Percentiles rank a stretch among this genome's conserved stretches.
These are phyloP conservation scores for Xylaria longipes DNA, from an alignment of 495 filamentous ascomycete genomes.

Conservation along the genomic window DNA sequence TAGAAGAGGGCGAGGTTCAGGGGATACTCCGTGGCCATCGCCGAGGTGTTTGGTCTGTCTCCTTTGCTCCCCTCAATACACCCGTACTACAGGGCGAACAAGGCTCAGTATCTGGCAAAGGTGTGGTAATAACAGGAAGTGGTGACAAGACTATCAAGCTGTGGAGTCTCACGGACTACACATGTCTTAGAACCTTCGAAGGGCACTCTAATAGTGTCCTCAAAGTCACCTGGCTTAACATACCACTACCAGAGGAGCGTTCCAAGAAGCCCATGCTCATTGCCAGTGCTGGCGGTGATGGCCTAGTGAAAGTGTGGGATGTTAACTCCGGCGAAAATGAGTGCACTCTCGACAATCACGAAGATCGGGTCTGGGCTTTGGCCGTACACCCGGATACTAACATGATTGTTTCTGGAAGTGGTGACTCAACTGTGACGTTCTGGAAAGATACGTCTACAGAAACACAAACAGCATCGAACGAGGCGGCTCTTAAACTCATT, in stretches of 20 bases:
- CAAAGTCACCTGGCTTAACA: conserved; percentile 88
- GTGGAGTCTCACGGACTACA: conserved; percentile 93
- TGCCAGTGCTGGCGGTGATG: conserved; percentile 90
- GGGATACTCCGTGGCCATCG: conserved; percentile 91
- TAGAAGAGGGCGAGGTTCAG: conserved; percentile 83
- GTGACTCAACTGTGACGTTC: conserved; percentile 88
- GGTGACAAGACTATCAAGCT: conserved; percentile 96
- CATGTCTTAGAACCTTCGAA: conserved; percentile 91
- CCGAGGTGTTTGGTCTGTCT: conserved; percentile 93
- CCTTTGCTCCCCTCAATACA: conserved; percentile 80
- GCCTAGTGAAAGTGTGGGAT: conserved; percentile 97
- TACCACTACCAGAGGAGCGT: conserved; percentile 55
- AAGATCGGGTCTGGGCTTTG: conserved; percentile 89
- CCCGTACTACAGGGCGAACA: conserved; percentile 74
- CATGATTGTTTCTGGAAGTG: conserved; percentile 85
- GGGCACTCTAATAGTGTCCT: conserved; percentile 95
- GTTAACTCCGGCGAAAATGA: conserved; percentile 78
- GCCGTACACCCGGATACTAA: conserved; percentile 70
- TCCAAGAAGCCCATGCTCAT: conserved; percentile 66
- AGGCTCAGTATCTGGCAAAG: conserved; percentile 69
- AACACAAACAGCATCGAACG: conserved; percentile 71
- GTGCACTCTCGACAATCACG: conserved; percentile 93
- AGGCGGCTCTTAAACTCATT: conserved; percentile 75
- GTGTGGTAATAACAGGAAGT: conserved; percentile 83
- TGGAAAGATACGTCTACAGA: conserved; percentile 91